Evolutionary conservation across 1,284 basidiomycete species (phyloP).

Genomic region (Amylostereum areolatum): DNA sequence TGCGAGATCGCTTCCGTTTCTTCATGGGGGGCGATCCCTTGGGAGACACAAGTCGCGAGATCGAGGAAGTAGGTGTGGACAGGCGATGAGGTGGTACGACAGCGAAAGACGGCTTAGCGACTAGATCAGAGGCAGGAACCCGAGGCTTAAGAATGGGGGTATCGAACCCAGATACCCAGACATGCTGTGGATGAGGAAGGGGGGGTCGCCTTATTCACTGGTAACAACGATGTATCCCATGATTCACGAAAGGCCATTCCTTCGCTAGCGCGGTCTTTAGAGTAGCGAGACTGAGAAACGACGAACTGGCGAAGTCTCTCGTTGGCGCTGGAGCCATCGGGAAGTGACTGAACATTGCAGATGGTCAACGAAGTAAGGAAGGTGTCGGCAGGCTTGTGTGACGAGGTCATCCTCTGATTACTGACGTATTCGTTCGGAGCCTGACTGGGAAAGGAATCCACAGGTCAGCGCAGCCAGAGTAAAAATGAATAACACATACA

Average conservation of each 20-base stretch:
- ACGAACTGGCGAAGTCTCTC: conserved; percentile 30
- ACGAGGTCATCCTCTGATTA: neutral
- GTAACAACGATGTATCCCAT: conserved; percentile 25
- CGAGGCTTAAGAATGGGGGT: conserved; percentile 58
- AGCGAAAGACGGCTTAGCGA: neutral
- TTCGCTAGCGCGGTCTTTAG: conserved; percentile 39
- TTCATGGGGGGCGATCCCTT: neutral
- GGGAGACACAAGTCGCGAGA: neutral
- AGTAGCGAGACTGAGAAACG: conserved; percentile 39
- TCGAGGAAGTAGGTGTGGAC: conserved; percentile 3
- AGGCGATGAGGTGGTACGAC: neutral
- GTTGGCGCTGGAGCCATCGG: neutral
- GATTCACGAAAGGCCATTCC: conserved; percentile 17
- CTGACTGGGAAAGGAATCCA: neutral
- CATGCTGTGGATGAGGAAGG: conserved; percentile 1
- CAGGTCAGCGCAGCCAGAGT: neutral
- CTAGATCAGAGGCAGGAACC: conserved; percentile 6
- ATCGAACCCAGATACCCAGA: conserved; percentile 35
- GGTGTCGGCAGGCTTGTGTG: neutral
- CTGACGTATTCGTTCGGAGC: neutral
- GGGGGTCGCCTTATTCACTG: conserved; percentile 10
- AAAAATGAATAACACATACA: neutral
- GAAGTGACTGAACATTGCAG: neutral
- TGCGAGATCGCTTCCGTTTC: neutral
- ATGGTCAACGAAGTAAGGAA: neutral